Percentiles rank a stretch among this genome's conserved stretches.
Conservation (phyloP, 345 rosid species). For the Aquilaria sinensis region DNA sequence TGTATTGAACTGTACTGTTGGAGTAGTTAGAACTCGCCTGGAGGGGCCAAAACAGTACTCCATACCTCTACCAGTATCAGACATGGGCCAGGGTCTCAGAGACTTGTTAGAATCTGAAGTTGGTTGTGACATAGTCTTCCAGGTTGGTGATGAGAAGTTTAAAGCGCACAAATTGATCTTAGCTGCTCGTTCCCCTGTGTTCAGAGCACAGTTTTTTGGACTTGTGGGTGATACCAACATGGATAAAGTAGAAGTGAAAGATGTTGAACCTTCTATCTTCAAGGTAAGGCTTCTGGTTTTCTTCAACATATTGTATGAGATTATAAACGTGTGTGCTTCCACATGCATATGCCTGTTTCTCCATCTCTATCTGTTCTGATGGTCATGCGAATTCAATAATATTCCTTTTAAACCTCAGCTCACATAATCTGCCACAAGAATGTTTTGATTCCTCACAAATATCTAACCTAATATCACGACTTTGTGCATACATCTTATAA, state of each 20-base stretch:
- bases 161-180: conserved; percentile 87
- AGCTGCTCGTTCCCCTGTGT: conserved; percentile 92
- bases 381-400: too few species aligned
- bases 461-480: background rate
- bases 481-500: background rate
- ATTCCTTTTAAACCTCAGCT: too few species aligned
- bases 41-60: conserved; percentile 66
- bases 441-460: background rate
- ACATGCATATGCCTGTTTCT: too few species aligned
- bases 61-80: conserved; percentile 56
- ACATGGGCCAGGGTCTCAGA: conserved; percentile 70
- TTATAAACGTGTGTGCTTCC: too few species aligned
- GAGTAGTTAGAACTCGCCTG: conserved; percentile 71
- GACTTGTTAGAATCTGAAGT: conserved; percentile 66
- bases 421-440: too few species aligned
- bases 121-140: conserved; percentile 70
- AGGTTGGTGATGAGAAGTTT: conserved; percentile 70
- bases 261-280: conserved; percentile 77
- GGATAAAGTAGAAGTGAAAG: conserved; percentile 52
- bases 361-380: too few species aligned
- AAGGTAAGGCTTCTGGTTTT: conserved; percentile 43
- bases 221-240: conserved; percentile 63
- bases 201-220: conserved; percentile 90
- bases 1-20: conserved; percentile 80
- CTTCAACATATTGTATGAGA: background rate